These are phyloP conservation scores for Mortierella sp. DNA, from an alignment of 371 early-diverging fungal species.

Conservation along the genomic window DNA sequence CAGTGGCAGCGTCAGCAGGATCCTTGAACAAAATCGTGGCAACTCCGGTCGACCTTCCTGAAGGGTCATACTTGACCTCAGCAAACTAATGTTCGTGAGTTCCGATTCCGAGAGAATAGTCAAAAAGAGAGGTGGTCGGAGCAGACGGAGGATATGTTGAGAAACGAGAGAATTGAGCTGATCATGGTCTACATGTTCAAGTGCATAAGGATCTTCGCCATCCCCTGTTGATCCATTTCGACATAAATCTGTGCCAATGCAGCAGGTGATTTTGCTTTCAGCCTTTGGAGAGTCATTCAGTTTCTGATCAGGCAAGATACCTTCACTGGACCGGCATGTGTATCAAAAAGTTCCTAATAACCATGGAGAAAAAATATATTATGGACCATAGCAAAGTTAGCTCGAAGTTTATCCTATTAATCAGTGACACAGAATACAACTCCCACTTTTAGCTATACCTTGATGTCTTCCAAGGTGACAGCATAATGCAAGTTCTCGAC, in stretches of 20 bases:
- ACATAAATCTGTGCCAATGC: neutral
- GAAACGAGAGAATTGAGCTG: constrained; percentile 7
- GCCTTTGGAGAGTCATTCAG: constrained; percentile 3
- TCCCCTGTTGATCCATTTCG: constrained; percentile 1
- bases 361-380: neutral
- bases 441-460: constrained; percentile 55
- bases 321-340: constrained; percentile 56
- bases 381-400: neutral
- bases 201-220: neutral
- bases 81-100: constrained; percentile 34
- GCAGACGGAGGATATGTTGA: constrained; percentile 4
- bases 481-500: constrained; percentile 76
- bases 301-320: constrained; percentile 26
- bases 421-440: no score
- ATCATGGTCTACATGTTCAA: constrained; percentile 1
- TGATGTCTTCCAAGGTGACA: constrained; percentile 76
- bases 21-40: constrained; percentile 69
- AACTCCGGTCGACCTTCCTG: constrained; percentile 74
- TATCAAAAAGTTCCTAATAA: constrained; percentile 42
- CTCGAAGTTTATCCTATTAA: no score
- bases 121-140: neutral
- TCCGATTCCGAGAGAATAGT: neutral
- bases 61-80: constrained; percentile 64
- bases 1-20: constrained; percentile 65
- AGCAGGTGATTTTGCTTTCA: neutral